These are phyloP conservation scores for Skeletonema costatum DNA, from an alignment of 108 stramenopile genomes.

Conservation along the genomic window DNA sequence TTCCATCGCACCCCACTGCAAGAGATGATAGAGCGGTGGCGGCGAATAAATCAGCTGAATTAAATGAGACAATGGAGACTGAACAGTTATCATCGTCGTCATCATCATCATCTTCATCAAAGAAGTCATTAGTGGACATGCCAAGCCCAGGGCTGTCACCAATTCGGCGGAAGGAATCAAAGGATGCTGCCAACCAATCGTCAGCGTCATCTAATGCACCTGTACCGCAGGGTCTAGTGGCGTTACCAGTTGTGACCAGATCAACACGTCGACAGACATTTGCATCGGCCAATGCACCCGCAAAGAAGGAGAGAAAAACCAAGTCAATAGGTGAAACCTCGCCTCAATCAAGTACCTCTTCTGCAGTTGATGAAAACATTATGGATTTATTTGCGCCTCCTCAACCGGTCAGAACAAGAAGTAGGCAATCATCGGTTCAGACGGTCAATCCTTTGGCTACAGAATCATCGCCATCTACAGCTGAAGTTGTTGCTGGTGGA, in stretches of 20 bases:
- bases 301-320: not conserved
- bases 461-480: not conserved
- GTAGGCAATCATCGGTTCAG: not conserved
- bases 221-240: not conserved
- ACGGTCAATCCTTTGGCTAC: not conserved
- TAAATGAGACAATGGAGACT: not conserved
- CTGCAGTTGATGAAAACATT: slow-evolving; percentile 5
- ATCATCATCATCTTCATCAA: not conserved
- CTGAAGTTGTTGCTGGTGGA: not conserved
- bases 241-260: slow-evolving; percentile 1
- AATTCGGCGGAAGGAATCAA: not conserved
- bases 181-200: not conserved
- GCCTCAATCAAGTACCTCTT: not conserved
- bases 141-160: not conserved
- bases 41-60: not conserved
- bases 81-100: not conserved
- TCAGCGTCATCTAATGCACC: not conserved
- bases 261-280: slow-evolving; percentile 4
- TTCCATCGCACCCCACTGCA: too few relatives aligned
- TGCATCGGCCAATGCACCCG: not conserved
- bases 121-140: not conserved
- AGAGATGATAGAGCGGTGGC: not conserved
- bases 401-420: not conserved
- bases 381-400: slow-evolving; percentile 37
- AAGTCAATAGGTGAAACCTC: not conserved